Conservation (phyloP, 352 stramenopile genomes). For the Thraustochytrium sp. region DNA sequence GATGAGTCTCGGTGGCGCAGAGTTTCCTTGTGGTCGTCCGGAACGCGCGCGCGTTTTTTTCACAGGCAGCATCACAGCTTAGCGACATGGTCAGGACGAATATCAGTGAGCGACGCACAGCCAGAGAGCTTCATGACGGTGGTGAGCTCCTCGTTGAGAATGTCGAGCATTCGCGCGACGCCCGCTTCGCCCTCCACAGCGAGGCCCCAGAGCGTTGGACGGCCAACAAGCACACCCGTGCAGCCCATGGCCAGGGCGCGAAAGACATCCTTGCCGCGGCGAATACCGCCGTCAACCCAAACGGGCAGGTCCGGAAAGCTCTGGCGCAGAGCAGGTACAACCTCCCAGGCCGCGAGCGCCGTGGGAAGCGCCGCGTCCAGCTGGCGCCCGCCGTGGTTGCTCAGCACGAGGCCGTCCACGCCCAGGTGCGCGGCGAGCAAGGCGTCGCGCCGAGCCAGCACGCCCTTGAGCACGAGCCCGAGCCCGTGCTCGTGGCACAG, state of each 20-base stretch:
- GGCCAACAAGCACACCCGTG: neutral
- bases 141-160: neutral
- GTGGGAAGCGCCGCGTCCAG: neutral
- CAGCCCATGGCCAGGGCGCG: neutral
- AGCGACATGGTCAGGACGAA: neutral
- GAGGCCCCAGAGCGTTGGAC: neutral
- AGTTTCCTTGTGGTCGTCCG: too few relatives aligned
- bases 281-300: conserved; percentile 4
- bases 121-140: conserved; percentile 4
- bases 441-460: neutral
- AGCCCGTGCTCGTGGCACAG: neutral
- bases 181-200: neutral
- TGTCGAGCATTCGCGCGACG: neutral
- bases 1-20: too few relatives aligned
- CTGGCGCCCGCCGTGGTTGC: conserved; percentile 3
- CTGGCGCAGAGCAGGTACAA: neutral
- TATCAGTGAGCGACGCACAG: neutral
- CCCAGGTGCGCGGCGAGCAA: neutral
- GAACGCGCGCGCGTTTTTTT: too few relatives aligned
- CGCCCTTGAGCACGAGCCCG: neutral
- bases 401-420: neutral
- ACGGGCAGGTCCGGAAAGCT: neutral
- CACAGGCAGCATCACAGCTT: neutral
- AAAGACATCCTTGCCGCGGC: neutral
- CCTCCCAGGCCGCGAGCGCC: neutral